Evolutionary conservation across 169 alveolate genomes (phyloP).

Genomic region (Plasmodium inui): DNA sequence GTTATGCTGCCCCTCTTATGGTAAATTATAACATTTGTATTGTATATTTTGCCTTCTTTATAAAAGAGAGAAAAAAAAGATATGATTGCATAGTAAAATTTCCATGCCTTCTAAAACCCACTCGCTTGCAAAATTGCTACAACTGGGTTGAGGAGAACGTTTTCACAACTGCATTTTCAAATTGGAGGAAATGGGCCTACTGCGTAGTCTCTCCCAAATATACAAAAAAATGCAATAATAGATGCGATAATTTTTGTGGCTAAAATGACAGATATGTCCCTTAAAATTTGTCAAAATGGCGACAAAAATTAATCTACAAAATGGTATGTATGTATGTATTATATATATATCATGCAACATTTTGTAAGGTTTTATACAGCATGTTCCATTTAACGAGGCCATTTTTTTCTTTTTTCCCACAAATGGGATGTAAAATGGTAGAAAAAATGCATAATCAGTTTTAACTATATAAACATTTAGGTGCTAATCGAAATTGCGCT

Average conservation of each 20-base stretch:
- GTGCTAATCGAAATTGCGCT: neutral
- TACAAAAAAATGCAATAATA: neutral
- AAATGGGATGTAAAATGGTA: neutral
- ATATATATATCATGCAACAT: neutral
- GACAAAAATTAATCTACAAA: neutral
- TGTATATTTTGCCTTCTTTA: neutral
- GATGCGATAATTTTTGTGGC: neutral
- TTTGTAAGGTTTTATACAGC: neutral
- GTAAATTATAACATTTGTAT: neutral
- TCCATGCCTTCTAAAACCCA: neutral
- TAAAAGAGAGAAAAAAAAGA: neutral
- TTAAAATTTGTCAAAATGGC: neutral
- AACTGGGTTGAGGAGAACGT: neutral
- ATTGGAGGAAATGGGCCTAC: neutral
- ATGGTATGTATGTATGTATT: neutral
- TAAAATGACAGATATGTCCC: neutral
- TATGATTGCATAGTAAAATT: neutral
- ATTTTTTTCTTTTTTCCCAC: conserved; percentile 5
- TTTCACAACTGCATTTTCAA: neutral
- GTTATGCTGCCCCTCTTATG: neutral
- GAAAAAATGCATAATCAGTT: neutral
- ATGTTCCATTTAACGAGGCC: neutral
- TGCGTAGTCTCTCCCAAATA: neutral
- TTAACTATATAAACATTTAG: neutral
- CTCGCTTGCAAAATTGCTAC: neutral